phyloP scores from a whole-genome alignment of 2,329 filamentous ascomycete genomes.

The Elsinoe fawcettii region DNA sequence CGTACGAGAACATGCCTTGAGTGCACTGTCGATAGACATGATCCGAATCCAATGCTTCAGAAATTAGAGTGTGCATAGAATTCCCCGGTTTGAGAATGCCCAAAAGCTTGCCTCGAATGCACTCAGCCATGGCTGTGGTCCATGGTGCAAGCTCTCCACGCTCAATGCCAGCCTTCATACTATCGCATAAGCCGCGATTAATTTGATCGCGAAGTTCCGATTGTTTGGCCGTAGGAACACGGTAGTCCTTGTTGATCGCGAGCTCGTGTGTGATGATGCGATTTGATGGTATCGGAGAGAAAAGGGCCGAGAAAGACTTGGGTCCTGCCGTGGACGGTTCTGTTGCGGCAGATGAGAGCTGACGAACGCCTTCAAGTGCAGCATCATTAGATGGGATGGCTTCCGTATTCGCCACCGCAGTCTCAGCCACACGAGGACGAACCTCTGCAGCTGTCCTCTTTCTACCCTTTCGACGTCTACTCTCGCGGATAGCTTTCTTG shows the following conservation, averaged over 20 bases:
- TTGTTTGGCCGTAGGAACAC: conserved; percentile 54
- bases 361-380: background rate
- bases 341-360: background rate
- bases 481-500: conserved; percentile 64
- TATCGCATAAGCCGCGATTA: conserved; percentile 51
- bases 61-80: conserved; percentile 66
- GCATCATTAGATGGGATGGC: conserved; percentile 18
- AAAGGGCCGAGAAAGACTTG: conserved; percentile 32
- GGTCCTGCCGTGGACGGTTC: background rate
- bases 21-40: conserved; percentile 61
- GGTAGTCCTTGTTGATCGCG: conserved; percentile 70
- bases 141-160: conserved; percentile 58
- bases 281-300: conserved; percentile 62
- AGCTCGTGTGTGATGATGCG: conserved; percentile 70
- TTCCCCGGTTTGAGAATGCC: conserved; percentile 63
- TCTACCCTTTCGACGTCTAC: conserved; percentile 55
- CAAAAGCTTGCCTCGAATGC: conserved; percentile 64
- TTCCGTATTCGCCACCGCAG: conserved; percentile 20
- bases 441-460: conserved; percentile 63
- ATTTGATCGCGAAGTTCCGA: conserved; percentile 51
- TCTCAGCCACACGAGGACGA: conserved; percentile 58
- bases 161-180: conserved; percentile 56
- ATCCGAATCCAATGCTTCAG: conserved; percentile 66
- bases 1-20: conserved; percentile 69
- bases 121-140: conserved; percentile 62